phyloP scores from a whole-genome alignment of 192 early-diverging fungal species.

The Backusella psychrophila region DNA sequence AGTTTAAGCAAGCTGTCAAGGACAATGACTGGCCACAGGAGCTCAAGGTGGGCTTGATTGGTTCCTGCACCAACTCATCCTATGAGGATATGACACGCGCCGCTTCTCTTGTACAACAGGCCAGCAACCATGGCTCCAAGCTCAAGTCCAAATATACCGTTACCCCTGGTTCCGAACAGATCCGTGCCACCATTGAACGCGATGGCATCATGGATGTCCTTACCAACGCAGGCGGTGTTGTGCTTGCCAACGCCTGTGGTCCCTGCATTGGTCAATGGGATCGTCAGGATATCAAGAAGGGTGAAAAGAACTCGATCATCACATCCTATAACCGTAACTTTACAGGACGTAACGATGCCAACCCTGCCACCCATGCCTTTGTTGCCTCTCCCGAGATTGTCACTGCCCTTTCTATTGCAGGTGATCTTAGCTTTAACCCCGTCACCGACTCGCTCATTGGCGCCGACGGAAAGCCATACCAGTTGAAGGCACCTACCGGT shows the following conservation, averaged over 20 bases:
- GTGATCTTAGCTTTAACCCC: constrained; percentile 93
- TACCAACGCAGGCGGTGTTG: constrained; percentile 76
- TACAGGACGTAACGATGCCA: constrained; percentile 98
- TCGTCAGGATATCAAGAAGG: constrained; percentile 94
- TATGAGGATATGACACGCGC: constrained; percentile 97
- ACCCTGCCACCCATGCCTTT: constrained; percentile 95
- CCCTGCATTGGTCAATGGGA: constrained; percentile 99
- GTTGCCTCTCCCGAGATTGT: constrained; percentile 92
- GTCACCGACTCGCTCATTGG: constrained; percentile 85
- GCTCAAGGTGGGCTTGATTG: constrained; percentile 89
- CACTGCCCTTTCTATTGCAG: constrained; percentile 94
- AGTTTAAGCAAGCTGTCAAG: constrained; percentile 87
- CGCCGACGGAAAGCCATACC: constrained; percentile 91
- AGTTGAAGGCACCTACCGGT: constrained; percentile 83
- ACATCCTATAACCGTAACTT: constrained; percentile 99
- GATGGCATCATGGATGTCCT: constrained; percentile 84
- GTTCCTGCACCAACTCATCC: constrained; percentile 98
- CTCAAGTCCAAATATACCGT: constrained; percentile 83
- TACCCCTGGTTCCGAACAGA: constrained; percentile 97
- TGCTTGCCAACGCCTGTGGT: constrained; percentile 97
- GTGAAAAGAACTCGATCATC: constrained; percentile 95
- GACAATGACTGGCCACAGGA: constrained; percentile 88
- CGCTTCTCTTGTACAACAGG: constrained; percentile 85
- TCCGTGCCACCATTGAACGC: constrained; percentile 92
- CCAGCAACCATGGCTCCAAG: constrained; percentile 76